Evolutionary conservation across 2,329 filamentous ascomycete species (phyloP).

Genomic region (Stylonectria norvegica): DNA sequence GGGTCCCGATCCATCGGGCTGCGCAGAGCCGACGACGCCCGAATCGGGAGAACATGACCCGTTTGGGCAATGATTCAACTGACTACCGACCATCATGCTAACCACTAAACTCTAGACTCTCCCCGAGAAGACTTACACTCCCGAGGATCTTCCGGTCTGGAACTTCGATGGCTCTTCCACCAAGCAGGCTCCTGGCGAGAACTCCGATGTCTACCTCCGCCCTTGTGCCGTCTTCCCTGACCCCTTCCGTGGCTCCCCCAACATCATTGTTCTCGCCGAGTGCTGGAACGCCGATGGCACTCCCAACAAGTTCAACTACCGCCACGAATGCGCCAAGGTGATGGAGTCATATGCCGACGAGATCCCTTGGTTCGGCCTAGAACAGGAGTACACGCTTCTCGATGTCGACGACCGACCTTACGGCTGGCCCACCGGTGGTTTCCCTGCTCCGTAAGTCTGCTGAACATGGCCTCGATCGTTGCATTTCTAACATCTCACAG

Average conservation of each 20-base stretch:
- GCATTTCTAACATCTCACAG: constrained; percentile 20
- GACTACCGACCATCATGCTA: neutral
- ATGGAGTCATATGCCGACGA: constrained; percentile 83
- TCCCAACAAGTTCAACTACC: constrained; percentile 98
- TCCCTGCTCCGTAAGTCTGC: constrained; percentile 65
- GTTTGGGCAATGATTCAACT: no score
- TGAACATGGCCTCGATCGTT: neutral
- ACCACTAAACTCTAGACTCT: constrained; percentile 43
- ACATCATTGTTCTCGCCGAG: constrained; percentile 91
- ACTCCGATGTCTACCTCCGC: constrained; percentile 96
- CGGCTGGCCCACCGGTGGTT: constrained; percentile 68
- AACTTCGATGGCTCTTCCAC: constrained; percentile 78
- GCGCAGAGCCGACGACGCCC: constrained; percentile 11
- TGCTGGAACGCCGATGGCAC: constrained; percentile 92
- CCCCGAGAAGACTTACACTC: constrained; percentile 46
- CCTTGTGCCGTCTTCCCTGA: constrained; percentile 87
- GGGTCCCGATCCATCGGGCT: constrained; percentile 8
- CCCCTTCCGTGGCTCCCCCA: constrained; percentile 83
- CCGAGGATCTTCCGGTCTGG: constrained; percentile 53
- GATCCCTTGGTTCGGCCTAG: constrained; percentile 94
- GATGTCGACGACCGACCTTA: constrained; percentile 84
- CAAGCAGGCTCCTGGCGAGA: constrained; percentile 85
- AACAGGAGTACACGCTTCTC: constrained; percentile 86
- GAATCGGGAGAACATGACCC: neutral
- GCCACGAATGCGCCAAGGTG: constrained; percentile 83